phyloP scores from a whole-genome alignment of 1,284 basidiomycete species.

The Ganoderma sinense region DNA sequence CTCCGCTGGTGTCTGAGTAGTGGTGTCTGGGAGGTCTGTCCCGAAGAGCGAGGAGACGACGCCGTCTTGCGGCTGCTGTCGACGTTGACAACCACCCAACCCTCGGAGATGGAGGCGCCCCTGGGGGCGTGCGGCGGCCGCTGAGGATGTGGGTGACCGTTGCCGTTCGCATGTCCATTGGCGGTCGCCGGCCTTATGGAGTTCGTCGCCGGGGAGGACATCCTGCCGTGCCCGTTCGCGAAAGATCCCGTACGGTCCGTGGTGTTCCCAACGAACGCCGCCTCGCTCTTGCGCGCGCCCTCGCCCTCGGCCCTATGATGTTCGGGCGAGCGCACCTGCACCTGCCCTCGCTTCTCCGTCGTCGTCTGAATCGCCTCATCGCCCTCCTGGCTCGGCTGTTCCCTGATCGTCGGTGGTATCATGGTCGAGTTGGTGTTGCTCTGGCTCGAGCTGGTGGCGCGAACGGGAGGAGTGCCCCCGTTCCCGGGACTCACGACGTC shows the following conservation, averaged over 20 bases:
- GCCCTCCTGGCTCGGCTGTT: slow-evolving; percentile 37
- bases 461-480: slow-evolving; percentile 2
- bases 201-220: not conserved
- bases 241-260: slow-evolving; percentile 8
- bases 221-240: slow-evolving; percentile 15
- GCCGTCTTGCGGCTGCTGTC: slow-evolving; percentile 44
- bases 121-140: slow-evolving; percentile 13
- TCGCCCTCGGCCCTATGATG: slow-evolving; percentile 30
- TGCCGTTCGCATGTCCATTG: slow-evolving; percentile 2
- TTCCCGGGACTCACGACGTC: slow-evolving; percentile 31
- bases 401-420: slow-evolving; percentile 38
- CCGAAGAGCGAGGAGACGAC: slow-evolving; percentile 1
- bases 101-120: slow-evolving; percentile 31
- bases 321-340: slow-evolving; percentile 31
- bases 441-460: slow-evolving; percentile 20
- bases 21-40: slow-evolving; percentile 13
- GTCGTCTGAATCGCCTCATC: no score
- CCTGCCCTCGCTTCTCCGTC: slow-evolving; percentile 32
- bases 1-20: slow-evolving; percentile 35
- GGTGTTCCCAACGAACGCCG: slow-evolving; percentile 31
- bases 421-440: slow-evolving; percentile 23
- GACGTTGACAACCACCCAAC: slow-evolving; percentile 75
- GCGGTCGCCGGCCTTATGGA: not conserved
- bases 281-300: slow-evolving; percentile 37
- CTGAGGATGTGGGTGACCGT: slow-evolving; percentile 13